Conservation (phyloP, 2,329 filamentous ascomycete genomes). For the Xenoacremonium recifei region DNA sequence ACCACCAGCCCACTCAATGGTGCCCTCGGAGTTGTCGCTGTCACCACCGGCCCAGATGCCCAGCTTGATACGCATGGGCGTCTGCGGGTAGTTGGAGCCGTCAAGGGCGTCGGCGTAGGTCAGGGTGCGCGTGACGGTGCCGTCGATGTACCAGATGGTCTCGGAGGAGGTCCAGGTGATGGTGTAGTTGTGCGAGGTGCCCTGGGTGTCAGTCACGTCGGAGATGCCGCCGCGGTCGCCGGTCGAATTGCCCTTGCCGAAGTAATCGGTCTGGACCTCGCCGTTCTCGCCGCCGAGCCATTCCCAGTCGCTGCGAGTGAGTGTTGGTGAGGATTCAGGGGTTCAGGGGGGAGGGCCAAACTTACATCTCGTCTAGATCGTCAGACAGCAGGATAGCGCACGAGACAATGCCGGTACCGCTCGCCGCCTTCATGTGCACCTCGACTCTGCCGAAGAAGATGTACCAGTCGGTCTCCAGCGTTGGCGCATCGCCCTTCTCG, state of each 20-base stretch:
- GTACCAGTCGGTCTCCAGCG: slow-evolving; percentile 70
- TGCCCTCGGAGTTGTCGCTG: slow-evolving; percentile 50
- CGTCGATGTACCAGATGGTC: slow-evolving; percentile 61
- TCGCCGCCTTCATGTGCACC: slow-evolving; percentile 66
- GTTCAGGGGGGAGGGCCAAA: not conserved
- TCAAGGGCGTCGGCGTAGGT: slow-evolving; percentile 44
- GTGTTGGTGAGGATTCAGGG: not conserved
- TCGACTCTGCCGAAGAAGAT: slow-evolving; percentile 81
- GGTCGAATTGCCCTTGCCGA: slow-evolving; percentile 65
- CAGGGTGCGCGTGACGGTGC: slow-evolving; percentile 28
- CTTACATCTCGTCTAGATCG: slow-evolving; percentile 54
- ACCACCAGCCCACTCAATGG: slow-evolving; percentile 67
- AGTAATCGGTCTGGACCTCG: slow-evolving; percentile 77
- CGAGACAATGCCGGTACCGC: slow-evolving; percentile 74
- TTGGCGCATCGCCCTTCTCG: slow-evolving; percentile 53
- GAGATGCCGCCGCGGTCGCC: slow-evolving; percentile 57
- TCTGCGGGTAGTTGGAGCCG: slow-evolving; percentile 60
- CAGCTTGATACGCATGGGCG: slow-evolving; percentile 65
- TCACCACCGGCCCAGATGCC: slow-evolving; percentile 51
- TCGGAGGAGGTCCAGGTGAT: slow-evolving; percentile 63
- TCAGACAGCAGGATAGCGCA: slow-evolving; percentile 75
- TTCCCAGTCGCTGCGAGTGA: slow-evolving; percentile 62
- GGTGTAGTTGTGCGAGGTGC: slow-evolving; percentile 59
- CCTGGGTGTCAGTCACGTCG: slow-evolving; percentile 26
- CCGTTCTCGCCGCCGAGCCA: slow-evolving; percentile 66